Percentiles rank a stretch among this genome's conserved stretches.
Evolutionary conservation across 768 basidiomycete species (phyloP).

Genomic region (Boletus reticuloceps): DNA sequence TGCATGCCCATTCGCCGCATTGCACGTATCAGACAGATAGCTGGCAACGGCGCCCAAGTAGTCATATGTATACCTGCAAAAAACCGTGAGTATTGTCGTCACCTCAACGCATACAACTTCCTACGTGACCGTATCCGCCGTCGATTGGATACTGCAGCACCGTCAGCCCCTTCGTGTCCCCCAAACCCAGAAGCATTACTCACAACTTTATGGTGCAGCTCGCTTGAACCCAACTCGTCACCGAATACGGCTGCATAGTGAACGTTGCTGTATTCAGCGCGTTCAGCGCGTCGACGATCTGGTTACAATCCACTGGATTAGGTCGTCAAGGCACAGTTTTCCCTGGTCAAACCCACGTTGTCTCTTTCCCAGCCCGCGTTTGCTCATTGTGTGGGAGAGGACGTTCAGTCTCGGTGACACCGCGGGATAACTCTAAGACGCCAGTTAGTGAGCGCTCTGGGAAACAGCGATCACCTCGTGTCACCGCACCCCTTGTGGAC

Average conservation of each 20-base stretch:
- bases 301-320: too few species aligned
- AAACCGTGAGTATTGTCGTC: neutral
- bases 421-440: neutral
- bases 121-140: constrained; percentile 3
- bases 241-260: neutral
- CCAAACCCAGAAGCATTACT: neutral
- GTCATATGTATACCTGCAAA: constrained; percentile 2
- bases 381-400: neutral
- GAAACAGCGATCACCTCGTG: neutral
- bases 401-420: neutral
- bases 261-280: neutral
- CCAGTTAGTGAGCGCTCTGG: neutral
- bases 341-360: neutral
- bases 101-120: neutral
- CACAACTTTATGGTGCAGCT: constrained; percentile 6
- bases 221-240: neutral
- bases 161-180: neutral
- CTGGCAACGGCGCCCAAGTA: neutral
- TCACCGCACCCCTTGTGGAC: neutral
- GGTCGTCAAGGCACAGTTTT: neutral
- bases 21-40: neutral
- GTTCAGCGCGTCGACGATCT: too few species aligned
- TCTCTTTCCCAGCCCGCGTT: neutral
- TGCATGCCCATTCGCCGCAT: neutral
- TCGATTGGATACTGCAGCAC: constrained; percentile 1